Percentiles rank a stretch among this genome's conserved stretches.
Conservation (phyloP, 1,284 basidiomycete genomes). For the Ceratobasidium sp. region DNA sequence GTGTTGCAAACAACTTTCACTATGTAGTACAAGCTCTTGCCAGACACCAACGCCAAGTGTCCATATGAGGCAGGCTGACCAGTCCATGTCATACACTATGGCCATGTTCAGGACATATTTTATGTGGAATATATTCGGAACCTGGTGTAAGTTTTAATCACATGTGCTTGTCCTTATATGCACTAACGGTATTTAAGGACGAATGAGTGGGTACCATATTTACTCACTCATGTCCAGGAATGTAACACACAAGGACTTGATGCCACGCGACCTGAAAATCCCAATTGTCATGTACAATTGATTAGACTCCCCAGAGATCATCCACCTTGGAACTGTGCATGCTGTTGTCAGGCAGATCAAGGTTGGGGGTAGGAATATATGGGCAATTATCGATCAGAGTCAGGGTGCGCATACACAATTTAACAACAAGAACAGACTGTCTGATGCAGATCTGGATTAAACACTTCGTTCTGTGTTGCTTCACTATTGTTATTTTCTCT, state of each 20-base stretch:
- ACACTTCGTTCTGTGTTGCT: too few species aligned
- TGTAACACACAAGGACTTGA: constrained; percentile 17
- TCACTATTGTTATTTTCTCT: too few species aligned
- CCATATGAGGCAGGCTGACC: neutral
- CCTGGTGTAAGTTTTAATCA: constrained; percentile 1
- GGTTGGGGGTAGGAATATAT: neutral
- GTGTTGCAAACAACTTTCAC: neutral
- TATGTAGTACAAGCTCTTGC: constrained; percentile 10
- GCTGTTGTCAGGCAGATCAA: constrained; percentile 12
- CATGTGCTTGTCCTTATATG: neutral
- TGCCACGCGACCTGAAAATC: constrained; percentile 1
- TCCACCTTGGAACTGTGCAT: constrained; percentile 7
- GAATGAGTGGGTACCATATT: neutral
- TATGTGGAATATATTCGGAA: constrained; percentile 16
- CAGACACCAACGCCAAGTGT: neutral
- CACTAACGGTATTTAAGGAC: neutral
- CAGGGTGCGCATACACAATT: constrained; percentile 30
- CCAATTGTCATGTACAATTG: constrained; percentile 23
- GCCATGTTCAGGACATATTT: neutral
- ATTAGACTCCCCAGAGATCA: neutral
- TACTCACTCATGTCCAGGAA: constrained; percentile 16
- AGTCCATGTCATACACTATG: constrained; percentile 4
- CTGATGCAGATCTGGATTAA: neutral
- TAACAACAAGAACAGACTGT: neutral
- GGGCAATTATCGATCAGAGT: constrained; percentile 26